Evolutionary conservation across 441 rosid species (phyloP), one percentile per base, ranked within the genome.

Genomic region (Gossypium lobatum): DNA sequence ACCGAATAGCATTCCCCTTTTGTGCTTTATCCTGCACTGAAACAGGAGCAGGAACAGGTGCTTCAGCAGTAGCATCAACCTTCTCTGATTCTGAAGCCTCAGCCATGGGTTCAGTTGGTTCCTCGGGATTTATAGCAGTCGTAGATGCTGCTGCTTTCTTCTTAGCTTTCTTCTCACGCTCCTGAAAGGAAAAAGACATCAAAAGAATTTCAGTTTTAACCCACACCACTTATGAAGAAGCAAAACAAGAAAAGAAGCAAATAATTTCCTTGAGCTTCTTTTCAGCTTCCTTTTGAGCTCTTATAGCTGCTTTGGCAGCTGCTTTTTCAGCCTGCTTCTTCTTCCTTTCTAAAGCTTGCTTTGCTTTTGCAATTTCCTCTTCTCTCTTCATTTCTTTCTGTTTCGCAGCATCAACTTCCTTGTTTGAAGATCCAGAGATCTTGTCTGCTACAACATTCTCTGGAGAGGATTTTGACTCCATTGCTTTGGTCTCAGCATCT

Each of bases 311-410:
- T 84, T 89, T 95, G 20, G 87, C 90, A 42, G 96, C 90, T 73
- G 91, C 84, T 84, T 92, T 93, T 80, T 93, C 99, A 6, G 93
- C 97, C 86, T 84, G 63, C 86, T 86, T 95, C 87, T 82, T 93
- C 89, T 95, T 95, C 84, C 99, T 90, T 80, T 95, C 99, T 92
- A 85, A 81, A 23, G 96, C 98, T 81, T 81, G 88, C 76, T 84
- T 79, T 63, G 92, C 91, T 87, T 93, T 93, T 31, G 86, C 96
- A 37, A 89, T 73, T 81, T 93, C 95, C 81, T 90, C 96, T 64
- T 88, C 92, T 79, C 97, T 85, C 83, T 81, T 91, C 84, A 79
- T 86, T 83, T 91, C 98, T 83, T 88, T 95, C 85, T 89, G 73
- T 82, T 83, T 89, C 64, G 80, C 88, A 65, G 70, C 82, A 80